Evolutionary conservation across 352 stramenopile species (phyloP).

Genomic region (Phytophthora pisi): DNA sequence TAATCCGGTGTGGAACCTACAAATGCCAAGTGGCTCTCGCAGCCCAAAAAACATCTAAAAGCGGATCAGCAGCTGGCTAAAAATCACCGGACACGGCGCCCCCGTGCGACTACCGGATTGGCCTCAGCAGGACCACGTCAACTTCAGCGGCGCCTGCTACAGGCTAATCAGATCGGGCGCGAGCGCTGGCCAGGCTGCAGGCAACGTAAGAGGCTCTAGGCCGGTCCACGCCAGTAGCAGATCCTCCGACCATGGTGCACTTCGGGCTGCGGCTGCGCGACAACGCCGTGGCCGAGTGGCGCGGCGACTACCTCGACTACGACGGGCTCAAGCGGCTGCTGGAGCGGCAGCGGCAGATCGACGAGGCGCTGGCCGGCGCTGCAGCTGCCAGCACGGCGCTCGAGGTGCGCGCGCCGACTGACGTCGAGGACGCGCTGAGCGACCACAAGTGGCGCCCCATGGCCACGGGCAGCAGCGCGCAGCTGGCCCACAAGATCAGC

Average conservation of each 20-base stretch:
- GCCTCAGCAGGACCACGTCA: conserved; percentile 14
- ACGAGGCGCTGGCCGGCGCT: conserved; percentile 36
- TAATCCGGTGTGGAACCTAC: neutral
- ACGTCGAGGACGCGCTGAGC: conserved; percentile 35
- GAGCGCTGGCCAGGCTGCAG: neutral
- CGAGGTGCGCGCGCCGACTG: conserved; percentile 12
- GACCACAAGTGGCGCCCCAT: conserved; percentile 41
- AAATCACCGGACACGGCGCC: neutral
- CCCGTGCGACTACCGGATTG: conserved; percentile 3
- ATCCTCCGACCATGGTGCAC: conserved; percentile 63
- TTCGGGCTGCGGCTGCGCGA: conserved; percentile 78
- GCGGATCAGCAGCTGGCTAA: neutral
- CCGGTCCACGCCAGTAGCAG: conserved; percentile 1
- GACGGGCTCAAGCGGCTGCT: conserved; percentile 86
- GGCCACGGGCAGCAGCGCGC: conserved; percentile 26
- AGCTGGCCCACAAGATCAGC: conserved; percentile 22
- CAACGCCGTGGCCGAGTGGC: conserved; percentile 90
- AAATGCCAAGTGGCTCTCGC: neutral
- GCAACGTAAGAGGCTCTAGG: too few relatives aligned
- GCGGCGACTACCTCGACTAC: conserved; percentile 91
- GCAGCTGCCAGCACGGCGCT: conserved; percentile 21
- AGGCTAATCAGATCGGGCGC: conserved; percentile 20
- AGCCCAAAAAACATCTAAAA: neutral
- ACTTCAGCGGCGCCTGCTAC: conserved; percentile 1
- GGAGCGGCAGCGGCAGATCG: conserved; percentile 58